Evolutionary conservation across 306 rosid species (phyloP).

Genomic region (Rosa rugosa): DNA sequence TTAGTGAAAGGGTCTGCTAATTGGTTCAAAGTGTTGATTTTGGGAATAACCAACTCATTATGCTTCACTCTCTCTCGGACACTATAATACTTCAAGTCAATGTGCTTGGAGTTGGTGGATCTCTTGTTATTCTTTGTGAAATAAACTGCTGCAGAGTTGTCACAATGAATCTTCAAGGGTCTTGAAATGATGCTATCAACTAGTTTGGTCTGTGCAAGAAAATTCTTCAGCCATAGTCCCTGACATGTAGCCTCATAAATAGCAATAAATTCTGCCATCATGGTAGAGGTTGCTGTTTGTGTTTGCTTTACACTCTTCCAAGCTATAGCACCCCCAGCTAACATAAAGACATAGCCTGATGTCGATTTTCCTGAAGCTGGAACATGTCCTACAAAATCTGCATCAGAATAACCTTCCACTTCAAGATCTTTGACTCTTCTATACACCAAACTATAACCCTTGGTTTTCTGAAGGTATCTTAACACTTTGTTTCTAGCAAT

Average conservation of each 20-base stretch:
- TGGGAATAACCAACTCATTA: not conserved
- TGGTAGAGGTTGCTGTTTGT: not conserved
- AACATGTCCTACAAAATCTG: not conserved
- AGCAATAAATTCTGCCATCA: not conserved
- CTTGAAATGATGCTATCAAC: no score
- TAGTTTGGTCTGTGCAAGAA: no score
- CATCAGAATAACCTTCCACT: not conserved
- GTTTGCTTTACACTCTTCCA: not conserved
- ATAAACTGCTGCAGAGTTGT: no score
- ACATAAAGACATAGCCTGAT: not conserved
- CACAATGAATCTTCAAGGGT: no score
- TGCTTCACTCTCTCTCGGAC: no score
- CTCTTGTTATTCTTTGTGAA: no score
- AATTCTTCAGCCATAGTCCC: no score
- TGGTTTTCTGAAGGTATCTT: not conserved
- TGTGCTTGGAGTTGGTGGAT: no score
- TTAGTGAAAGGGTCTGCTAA: not conserved
- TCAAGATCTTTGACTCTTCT: not conserved
- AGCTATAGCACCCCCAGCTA: not conserved
- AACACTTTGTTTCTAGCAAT: not conserved
- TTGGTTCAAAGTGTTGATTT: not conserved
- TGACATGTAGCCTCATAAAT: no score
- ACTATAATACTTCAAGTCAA: no score
- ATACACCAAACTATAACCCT: not conserved
- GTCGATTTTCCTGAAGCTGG: not conserved